Evolutionary conservation across 106 monocot species (phyloP).

Genomic region (Dendrobium chrysotoxum): DNA sequence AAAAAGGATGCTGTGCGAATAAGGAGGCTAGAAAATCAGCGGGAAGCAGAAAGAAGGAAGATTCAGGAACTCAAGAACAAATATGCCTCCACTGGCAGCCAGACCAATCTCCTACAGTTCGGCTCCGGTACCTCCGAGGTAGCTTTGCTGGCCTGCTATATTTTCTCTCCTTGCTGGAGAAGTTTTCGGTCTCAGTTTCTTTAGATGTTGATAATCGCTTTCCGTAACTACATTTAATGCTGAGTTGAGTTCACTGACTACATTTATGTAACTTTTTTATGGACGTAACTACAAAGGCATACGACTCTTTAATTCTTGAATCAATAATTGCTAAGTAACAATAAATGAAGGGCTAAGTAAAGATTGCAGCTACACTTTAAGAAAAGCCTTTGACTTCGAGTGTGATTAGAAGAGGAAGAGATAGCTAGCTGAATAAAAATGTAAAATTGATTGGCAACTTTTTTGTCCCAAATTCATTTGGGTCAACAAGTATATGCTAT

Average conservation of each 20-base stretch:
- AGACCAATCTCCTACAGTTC: slow-evolving; percentile 95
- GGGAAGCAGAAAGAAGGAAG: slow-evolving; percentile 88
- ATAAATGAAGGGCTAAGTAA: no score
- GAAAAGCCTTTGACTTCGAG: no score
- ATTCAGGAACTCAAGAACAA: slow-evolving; percentile 94
- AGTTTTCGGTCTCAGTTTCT: background rate
- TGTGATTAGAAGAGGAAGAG: no score
- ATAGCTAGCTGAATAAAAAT: no score
- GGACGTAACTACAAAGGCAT: background rate
- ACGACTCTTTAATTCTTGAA: background rate
- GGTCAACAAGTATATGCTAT: no score
- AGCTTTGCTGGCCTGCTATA: background rate
- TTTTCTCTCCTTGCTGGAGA: background rate
- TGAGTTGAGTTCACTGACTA: background rate
- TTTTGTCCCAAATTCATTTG: no score
- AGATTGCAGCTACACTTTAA: no score
- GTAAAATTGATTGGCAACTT: no score
- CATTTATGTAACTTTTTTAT: background rate
- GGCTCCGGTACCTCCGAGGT: slow-evolving; percentile 99
- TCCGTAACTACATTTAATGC: background rate
- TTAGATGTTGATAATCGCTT: background rate
- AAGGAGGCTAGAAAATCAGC: slow-evolving; percentile 95
- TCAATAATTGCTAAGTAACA: background rate
- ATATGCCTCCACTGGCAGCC: slow-evolving; percentile 56
- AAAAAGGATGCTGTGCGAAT: slow-evolving; percentile 94